A percentile compares a stretch with the other conserved stretches of the same genome.
These are phyloP conservation scores for Blastomyces percursus DNA, from an alignment of 2,329 filamentous ascomycete genomes.

Conservation along the genomic window DNA sequence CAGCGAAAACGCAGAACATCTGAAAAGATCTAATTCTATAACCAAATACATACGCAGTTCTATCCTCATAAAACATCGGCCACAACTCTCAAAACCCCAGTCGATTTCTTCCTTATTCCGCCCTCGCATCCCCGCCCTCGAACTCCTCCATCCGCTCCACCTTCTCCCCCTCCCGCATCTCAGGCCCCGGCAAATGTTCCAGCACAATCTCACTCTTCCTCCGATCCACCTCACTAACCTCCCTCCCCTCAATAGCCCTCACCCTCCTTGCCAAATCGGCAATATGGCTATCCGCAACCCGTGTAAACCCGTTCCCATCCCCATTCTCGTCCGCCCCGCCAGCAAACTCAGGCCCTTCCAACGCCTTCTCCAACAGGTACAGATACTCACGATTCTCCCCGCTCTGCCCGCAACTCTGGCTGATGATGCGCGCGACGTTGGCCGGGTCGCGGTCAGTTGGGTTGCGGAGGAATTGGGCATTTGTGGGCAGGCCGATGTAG, in stretches of 20 bases:
- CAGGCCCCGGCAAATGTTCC: slow-evolving; percentile 5
- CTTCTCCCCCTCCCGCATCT: slow-evolving; percentile 8
- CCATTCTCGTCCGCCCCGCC: slow-evolving; percentile 61
- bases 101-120: neutral
- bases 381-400: slow-evolving; percentile 87
- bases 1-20: neutral
- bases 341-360: slow-evolving; percentile 60
- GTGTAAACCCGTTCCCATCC: slow-evolving; percentile 57
- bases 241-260: slow-evolving; percentile 46
- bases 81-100: neutral
- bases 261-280: slow-evolving; percentile 67
- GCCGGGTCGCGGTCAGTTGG: slow-evolving; percentile 58
- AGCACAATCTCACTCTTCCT: slow-evolving; percentile 25
- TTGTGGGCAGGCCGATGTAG: slow-evolving; percentile 89
- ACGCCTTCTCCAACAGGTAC: slow-evolving; percentile 62
- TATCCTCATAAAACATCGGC: neutral
- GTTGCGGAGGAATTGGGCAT: slow-evolving; percentile 68
- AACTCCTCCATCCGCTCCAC: slow-evolving; percentile 14
- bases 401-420: slow-evolving; percentile 65
- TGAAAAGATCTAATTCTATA: neutral
- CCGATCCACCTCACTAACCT: slow-evolving; percentile 16
- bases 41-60: neutral
- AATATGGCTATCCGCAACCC: slow-evolving; percentile 74
- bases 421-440: slow-evolving; percentile 68
- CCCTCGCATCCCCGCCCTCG: slow-evolving; percentile 24